Evolutionary conservation across 768 basidiomycete genomes (phyloP), one percentile per base, ranked within the genome.

Genomic region (Gyrodon lividus): DNA sequence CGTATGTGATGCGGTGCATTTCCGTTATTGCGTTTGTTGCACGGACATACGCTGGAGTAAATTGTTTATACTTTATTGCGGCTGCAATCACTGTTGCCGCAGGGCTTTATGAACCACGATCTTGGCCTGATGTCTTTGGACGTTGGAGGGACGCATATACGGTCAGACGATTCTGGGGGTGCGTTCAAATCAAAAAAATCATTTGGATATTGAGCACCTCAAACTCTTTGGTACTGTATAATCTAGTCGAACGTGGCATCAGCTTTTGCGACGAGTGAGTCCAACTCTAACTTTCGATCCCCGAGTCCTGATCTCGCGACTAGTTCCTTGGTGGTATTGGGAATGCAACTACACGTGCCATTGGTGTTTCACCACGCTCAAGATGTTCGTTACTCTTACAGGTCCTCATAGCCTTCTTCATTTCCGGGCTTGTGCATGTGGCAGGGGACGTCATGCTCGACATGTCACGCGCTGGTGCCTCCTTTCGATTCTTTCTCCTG

Each of bases 131-230:
- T 19, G 19, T 74, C 8, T 77, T 71, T 48, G 73, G 73, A 0
- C 47, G 46, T 7, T 59, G 56, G 46, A 41, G 46, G 8, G 67
- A 76, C 22, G 70, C 70, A 6, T 75, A 71, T 52, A 72, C 72
- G 2, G 47, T 77, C 13, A 68, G 72, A 16, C 63, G 64, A 6
- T 65, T 72, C 23, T 77, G 75, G 76, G 69, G 74, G 73, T 74
- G 53, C 55, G 72, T 62, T 6, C 42, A 24, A 44, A 12, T 35
- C 16, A n/a, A 4, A 34, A 16, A 4, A 5, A 5, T 34, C 16
- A 34, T 3, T 16, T 10, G 10, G 20, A 9, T 22, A 5, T 19
- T 16, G 43, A 35, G 22, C 17, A 30, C 16, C 38, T 13, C 54
- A 33, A 8, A 22, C 37, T 39, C 14, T 41, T 43, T 19, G 43